phyloP scores from a whole-genome alignment of 768 basidiomycete genomes.

The Obba rivulosa region DNA sequence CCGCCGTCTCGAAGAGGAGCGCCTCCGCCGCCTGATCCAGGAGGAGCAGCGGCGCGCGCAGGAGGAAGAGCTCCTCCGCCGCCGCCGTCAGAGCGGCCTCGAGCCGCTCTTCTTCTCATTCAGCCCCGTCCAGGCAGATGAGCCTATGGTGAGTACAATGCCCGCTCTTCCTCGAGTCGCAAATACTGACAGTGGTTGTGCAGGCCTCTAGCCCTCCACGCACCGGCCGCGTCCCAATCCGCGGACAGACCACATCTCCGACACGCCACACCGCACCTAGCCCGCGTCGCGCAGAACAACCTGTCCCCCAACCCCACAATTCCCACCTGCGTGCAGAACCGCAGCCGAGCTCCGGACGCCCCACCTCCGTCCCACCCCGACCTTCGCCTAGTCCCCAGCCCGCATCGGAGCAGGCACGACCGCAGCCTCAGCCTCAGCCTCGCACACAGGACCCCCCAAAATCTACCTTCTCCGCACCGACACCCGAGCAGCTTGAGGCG shows the following conservation, averaged over 20 bases:
- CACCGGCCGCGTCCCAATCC: not conserved
- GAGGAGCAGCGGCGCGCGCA: conserved; percentile 15
- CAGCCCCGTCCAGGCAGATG: conserved; percentile 8
- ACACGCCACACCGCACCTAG: not conserved
- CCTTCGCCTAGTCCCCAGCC: not conserved
- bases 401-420: not conserved
- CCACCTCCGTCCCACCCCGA: not conserved
- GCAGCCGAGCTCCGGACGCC: not conserved
- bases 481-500: conserved; percentile 17
- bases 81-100: conserved; percentile 6
- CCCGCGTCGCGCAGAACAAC: conserved; percentile 8
- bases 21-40: conserved; percentile 11
- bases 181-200: not conserved
- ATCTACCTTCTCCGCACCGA: conserved; percentile 6
- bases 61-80: conserved; percentile 10
- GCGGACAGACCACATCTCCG: not conserved
- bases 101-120: conserved; percentile 12
- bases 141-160: conserved; percentile 8
- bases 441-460: not conserved
- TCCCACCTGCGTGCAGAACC: not conserved
- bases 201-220: not conserved
- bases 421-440: not conserved
- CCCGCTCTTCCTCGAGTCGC: not conserved
- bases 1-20: conserved; percentile 18
- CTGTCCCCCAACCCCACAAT: conserved; percentile 3